Percentiles rank a stretch among this genome's conserved stretches.
Conservation (phyloP, 2,329 filamentous ascomycete genomes). For the Shiraia bambusicola region DNA sequence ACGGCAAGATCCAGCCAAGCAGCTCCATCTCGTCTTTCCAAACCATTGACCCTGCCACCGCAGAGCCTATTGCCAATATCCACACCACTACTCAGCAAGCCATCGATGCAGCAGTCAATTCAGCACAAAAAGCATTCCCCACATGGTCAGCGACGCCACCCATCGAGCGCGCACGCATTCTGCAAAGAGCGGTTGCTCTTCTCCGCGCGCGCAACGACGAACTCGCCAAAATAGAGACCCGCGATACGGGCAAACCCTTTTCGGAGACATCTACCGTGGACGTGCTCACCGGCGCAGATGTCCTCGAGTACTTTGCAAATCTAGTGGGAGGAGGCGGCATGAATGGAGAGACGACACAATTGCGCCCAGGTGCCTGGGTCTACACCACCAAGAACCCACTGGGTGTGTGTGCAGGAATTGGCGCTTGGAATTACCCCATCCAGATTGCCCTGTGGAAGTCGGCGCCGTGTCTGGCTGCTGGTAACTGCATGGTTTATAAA, state of each 20-base stretch:
- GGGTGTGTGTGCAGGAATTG: slow-evolving; percentile 83
- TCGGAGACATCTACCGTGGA: slow-evolving; percentile 84
- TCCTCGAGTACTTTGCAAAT: slow-evolving; percentile 83
- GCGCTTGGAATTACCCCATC: slow-evolving; percentile 90
- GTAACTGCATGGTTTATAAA: slow-evolving; percentile 91
- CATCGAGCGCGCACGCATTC: slow-evolving; percentile 73
- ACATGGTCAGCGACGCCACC: slow-evolving; percentile 75
- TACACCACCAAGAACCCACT: slow-evolving; percentile 80
- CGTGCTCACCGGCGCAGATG: slow-evolving; percentile 78
- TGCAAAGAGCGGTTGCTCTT: slow-evolving; percentile 73
- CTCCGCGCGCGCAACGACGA: slow-evolving; percentile 76
- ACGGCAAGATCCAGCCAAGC: slow-evolving; percentile 66
- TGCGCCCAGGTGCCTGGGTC: slow-evolving; percentile 76
- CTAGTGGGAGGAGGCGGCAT: slow-evolving; percentile 74
- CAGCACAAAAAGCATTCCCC: slow-evolving; percentile 71
- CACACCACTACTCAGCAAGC: slow-evolving; percentile 67
- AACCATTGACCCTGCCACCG: slow-evolving; percentile 73
- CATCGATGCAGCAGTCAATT: slow-evolving; percentile 70
- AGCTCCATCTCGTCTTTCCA: slow-evolving; percentile 65
- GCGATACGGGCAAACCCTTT: slow-evolving; percentile 84
- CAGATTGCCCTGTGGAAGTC: slow-evolving; percentile 92
- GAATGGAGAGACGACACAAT: slow-evolving; percentile 75
- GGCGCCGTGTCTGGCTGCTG: slow-evolving; percentile 78
- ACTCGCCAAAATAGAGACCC: slow-evolving; percentile 75
- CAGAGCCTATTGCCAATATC: slow-evolving; percentile 68